Base-by-base conservation (phyloP, 2,329 filamentous ascomycete species). In the Aspergillus intermedius region DNA sequence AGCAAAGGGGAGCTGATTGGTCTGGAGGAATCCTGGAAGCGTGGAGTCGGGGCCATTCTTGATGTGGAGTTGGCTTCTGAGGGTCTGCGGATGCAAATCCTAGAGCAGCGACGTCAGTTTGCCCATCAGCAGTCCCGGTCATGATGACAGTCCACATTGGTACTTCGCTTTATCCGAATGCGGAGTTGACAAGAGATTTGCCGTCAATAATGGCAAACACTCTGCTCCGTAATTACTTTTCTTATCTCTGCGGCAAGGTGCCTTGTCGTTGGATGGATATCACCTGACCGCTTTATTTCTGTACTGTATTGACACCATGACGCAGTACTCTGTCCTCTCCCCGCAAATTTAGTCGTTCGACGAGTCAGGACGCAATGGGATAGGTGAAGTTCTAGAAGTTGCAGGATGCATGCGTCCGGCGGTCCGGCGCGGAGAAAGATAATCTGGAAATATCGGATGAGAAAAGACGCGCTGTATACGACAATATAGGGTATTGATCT, bases 11-110 rank as follows among this genome's bases (percentile, higher is more conserved):
- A 96, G 76, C 74, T 96, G 62, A 74, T 73, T 49, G 79, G 80
- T 3, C 68, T 95, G 32, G 88, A 94, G 61, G 82, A 88, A 52
- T 80, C 79, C 3, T 97, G 91, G 91, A 83, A 80, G 69, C 78
- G 75, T 44, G 88, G 88, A 21, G 81, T 97, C 1, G 86, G 87
- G 3, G 79, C 82, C 51, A 84, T 93, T 42, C 72, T 97, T 35
- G 90, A 96, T 78, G 87, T 88, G 0, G 88, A 96, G 74, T 77
- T 91, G 47, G 93, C 90, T 0, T 85, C 84, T 8, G 88, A 95
- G 70, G 78, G 76, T 44, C 60, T 96, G 59, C 77, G 82, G 62
- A 73, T 74, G 57, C 78, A 87, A 68, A 80, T 89, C 45, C 63
- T 89, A 51, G 81, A 84, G 58, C 77, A 78, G 64, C 77, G 84